These are phyloP conservation scores for Rhizodiscina lignyota DNA, from an alignment of 495 filamentous ascomycete species.

Conservation along the genomic window DNA sequence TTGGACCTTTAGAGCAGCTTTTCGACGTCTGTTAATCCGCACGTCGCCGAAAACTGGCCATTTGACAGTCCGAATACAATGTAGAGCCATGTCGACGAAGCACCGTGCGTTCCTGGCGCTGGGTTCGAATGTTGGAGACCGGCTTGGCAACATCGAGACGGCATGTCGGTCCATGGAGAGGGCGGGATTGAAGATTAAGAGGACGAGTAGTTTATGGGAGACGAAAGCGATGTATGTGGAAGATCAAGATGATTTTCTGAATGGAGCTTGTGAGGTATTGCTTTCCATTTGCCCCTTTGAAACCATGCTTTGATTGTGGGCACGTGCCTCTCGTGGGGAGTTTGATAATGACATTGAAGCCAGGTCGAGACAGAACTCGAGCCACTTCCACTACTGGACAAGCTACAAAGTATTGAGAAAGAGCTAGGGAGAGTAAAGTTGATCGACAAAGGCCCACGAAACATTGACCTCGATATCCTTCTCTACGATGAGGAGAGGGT, in stretches of 20 bases:
- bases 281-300: not conserved
- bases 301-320: too few relatives aligned
- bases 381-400: conserved; percentile 59
- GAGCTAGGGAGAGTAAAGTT: conserved; percentile 61
- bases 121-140: conserved; percentile 86
- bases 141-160: conserved; percentile 62
- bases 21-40: too few relatives aligned
- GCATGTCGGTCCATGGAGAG: conserved; percentile 62
- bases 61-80: too few relatives aligned
- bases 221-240: conserved; percentile 92
- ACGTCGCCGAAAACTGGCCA: too few relatives aligned
- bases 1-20: too few relatives aligned
- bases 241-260: conserved; percentile 76
- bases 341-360: conserved; percentile 2
- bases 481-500: conserved; percentile 60
- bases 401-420: conserved; percentile 70
- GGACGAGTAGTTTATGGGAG: conserved; percentile 83
- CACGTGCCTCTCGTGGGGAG: too few relatives aligned
- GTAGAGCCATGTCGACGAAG: too few relatives aligned
- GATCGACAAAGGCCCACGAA: conserved; percentile 84
- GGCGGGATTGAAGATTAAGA: conserved; percentile 46
- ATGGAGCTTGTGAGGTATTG: conserved; percentile 83
- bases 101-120: conserved; percentile 69
- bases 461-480: conserved; percentile 87
- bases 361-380: conserved; percentile 69